Conservation (phyloP, 2,329 filamentous ascomycete genomes). For the Pezizomycotina sp. region DNA sequence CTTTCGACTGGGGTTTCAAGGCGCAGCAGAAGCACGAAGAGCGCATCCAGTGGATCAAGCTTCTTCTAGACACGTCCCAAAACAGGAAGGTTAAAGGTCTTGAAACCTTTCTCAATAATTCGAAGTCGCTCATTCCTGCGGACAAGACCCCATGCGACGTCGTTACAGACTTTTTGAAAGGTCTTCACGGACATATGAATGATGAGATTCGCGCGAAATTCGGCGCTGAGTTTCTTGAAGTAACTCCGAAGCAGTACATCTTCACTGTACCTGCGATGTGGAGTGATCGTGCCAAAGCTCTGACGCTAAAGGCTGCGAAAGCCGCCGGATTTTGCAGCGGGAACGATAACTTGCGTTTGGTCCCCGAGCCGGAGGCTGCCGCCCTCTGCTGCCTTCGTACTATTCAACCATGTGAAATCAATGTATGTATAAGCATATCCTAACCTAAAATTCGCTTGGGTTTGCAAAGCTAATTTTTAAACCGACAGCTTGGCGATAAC, state of each 20-base stretch:
- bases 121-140: constrained; percentile 57
- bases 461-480: too few relatives aligned
- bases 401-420: constrained; percentile 27
- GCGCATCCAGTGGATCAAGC: constrained; percentile 64
- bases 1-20: constrained; percentile 50
- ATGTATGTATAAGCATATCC: too few relatives aligned
- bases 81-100: constrained; percentile 62
- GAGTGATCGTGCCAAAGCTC: constrained; percentile 74
- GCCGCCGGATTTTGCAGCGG: constrained; percentile 55
- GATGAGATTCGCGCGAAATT: constrained; percentile 58
- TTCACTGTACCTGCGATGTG: constrained; percentile 70
- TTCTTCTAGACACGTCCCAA: constrained; percentile 65
- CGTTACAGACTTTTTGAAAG: constrained; percentile 61
- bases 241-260: constrained; percentile 60
- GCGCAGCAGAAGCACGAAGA: constrained; percentile 66
- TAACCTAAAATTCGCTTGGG: too few relatives aligned
- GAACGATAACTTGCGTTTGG: constrained; percentile 20
- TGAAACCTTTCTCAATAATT: too few relatives aligned
- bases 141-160: constrained; percentile 65
- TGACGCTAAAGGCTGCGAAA: constrained; percentile 60
- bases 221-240: constrained; percentile 61
- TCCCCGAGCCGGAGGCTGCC: constrained; percentile 24
- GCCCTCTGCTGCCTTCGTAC: constrained; percentile 22
- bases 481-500: constrained; percentile 45
- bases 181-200: constrained; percentile 63